These are phyloP conservation scores for Ustilago loliicola DNA, from an alignment of 1,284 basidiomycete species.

Conservation along the genomic window DNA sequence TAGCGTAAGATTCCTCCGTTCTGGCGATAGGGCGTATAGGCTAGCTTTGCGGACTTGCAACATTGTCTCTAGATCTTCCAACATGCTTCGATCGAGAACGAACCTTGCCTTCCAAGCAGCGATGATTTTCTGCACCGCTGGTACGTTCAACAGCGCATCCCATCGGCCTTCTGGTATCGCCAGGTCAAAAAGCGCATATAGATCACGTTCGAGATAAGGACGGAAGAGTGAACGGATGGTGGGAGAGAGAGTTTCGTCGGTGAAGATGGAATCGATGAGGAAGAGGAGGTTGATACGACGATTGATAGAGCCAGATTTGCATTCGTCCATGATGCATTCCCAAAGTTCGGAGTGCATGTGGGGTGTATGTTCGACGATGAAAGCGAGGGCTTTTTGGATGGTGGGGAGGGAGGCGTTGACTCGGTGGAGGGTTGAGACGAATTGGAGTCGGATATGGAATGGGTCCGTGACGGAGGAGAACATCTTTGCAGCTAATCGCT, in stretches of 20 bases:
- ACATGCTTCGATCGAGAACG: conserved; percentile 9
- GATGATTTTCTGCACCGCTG: conserved; percentile 34
- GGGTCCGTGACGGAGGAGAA: conserved; percentile 23
- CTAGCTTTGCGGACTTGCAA: conserved; percentile 18
- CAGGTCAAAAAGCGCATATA: conserved; percentile 39
- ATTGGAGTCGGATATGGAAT: conserved; percentile 68
- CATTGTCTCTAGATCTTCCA: conserved; percentile 26
- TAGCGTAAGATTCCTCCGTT: conserved; percentile 44
- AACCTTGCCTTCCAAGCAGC: conserved; percentile 26
- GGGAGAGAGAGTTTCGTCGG: conserved; percentile 38
- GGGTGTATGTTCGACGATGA: conserved; percentile 85
- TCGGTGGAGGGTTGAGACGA: conserved; percentile 62
- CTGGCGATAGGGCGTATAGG: conserved; percentile 36
- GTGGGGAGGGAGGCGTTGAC: conserved; percentile 79
- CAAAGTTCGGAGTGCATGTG: conserved; percentile 86
- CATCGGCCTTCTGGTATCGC: conserved; percentile 38
- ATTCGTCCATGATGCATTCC: conserved; percentile 93
- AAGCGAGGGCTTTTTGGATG: conserved; percentile 88
- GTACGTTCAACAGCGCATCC: conserved; percentile 44
- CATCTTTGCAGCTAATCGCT: too few species aligned
- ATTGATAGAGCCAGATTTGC: conserved; percentile 85
- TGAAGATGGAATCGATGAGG: conserved; percentile 82
- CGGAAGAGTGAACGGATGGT: conserved; percentile 26
- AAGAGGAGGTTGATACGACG: conserved; percentile 92
- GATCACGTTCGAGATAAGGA: conserved; percentile 28